Percentiles rank a stretch among this genome's conserved stretches.
phyloP scores from a whole-genome alignment of 257 asterid genomes.

The Capsicum baccatum region DNA sequence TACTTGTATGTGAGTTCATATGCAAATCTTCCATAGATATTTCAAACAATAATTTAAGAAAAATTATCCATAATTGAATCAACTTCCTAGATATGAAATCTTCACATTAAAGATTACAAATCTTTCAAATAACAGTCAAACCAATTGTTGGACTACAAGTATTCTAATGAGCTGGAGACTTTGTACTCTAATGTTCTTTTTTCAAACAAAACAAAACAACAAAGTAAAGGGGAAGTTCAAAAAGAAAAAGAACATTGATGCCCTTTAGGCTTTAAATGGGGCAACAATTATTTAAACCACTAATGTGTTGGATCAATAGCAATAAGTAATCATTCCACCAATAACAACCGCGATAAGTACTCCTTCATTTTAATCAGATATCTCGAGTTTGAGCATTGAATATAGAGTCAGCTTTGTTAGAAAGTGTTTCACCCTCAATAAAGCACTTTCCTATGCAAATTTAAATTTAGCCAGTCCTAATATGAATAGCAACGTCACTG shows the following conservation, averaged over 20 bases:
- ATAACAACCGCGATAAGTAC: rapidly evolving
- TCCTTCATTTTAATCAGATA: not conserved
- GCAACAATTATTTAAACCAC: conserved; percentile 27
- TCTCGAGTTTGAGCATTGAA: not conserved
- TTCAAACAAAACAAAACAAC: not conserved
- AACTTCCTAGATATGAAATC: conserved; percentile 14
- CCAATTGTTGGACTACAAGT: not conserved
- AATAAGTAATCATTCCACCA: not conserved
- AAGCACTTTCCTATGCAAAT: rapidly evolving
- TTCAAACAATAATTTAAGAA: not conserved
- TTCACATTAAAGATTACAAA: not conserved
- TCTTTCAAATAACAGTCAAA: not conserved
- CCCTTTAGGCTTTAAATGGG: not conserved
- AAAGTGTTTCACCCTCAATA: not conserved
- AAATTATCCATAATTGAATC: conserved; percentile 19
- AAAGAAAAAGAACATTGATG: not conserved
- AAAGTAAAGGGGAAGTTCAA: not conserved
- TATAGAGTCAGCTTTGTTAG: not conserved
- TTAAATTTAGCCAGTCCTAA: not conserved
- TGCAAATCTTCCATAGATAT: conserved; percentile 19
- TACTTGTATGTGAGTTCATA: not conserved
- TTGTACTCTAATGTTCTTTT: not conserved
- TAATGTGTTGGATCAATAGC: conserved; percentile 13
- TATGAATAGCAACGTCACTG: too few species aligned
- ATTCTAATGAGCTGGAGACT: conserved; percentile 7